Conservation (phyloP, 148 eudicot species). For the Chenopodium album region DNA sequence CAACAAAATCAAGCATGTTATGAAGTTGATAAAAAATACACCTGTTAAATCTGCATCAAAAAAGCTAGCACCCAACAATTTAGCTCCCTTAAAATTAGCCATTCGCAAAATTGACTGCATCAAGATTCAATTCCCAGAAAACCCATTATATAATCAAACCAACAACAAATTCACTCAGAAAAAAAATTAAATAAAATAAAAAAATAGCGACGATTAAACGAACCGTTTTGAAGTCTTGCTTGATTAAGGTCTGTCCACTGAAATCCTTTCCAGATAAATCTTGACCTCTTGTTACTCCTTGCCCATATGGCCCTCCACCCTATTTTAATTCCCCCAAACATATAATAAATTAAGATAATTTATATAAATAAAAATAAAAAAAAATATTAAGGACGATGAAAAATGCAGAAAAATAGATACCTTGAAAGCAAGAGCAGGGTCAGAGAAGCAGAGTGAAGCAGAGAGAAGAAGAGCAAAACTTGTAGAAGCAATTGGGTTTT, state of each 20-base stretch:
- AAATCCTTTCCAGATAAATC: conserved; percentile 89
- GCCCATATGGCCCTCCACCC: conserved; percentile 99
- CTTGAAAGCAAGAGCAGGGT: conserved; percentile 91
- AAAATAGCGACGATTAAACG: not conserved
- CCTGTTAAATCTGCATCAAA: conserved; percentile 99
- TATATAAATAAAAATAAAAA: not conserved
- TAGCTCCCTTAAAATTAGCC: conserved; percentile 90
- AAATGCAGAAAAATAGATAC: conserved; percentile 22
- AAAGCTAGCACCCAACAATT: conserved; percentile 93
- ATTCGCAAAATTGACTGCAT: conserved; percentile 83
- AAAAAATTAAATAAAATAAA: not conserved
- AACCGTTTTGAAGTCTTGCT: conserved; percentile 94
- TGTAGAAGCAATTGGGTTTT: conserved; percentile 49
- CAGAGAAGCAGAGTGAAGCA: conserved; percentile 65
- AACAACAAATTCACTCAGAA: not conserved
- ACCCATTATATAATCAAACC: not conserved
- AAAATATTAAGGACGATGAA: not conserved
- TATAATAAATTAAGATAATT: not conserved
- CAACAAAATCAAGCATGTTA: not conserved
- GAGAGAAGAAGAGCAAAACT: conserved; percentile 61
- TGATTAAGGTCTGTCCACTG: conserved; percentile 80
- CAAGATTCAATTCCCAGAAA: not conserved
- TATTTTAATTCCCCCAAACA: conserved; percentile 20
- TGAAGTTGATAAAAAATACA: conserved; percentile 13
- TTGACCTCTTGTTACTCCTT: conserved; percentile 93